These are phyloP conservation scores for Diversispora epigaea DNA, from an alignment of 192 early-diverging fungal genomes.

Conservation along the genomic window DNA sequence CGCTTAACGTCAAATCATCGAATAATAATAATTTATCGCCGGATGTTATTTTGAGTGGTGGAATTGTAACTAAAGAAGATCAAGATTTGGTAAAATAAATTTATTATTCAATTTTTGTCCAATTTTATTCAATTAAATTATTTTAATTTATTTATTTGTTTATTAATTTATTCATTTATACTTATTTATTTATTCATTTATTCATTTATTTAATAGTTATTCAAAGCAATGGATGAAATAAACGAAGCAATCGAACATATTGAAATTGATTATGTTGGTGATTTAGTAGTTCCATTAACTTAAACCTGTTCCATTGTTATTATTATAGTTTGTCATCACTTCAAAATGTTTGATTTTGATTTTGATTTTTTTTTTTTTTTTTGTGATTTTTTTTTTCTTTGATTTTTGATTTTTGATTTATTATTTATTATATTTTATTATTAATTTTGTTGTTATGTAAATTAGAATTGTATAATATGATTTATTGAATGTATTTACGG, in stretches of 20 bases:
- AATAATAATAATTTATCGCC: background rate
- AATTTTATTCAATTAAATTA: background rate
- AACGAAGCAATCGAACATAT: conserved; percentile 26
- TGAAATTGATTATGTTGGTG: conserved; percentile 24
- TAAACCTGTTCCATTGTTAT: background rate
- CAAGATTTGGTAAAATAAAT: background rate
- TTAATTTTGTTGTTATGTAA: too few relatives aligned
- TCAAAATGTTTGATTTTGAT: too few relatives aligned
- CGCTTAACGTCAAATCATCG: too few relatives aligned
- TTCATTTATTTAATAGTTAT: conserved; percentile 7
- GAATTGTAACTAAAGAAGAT: background rate
- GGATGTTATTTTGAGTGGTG: background rate
- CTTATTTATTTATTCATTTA: background rate
- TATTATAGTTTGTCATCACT: too few relatives aligned
- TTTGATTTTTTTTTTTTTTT: too few relatives aligned
- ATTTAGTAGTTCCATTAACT: conserved; percentile 26
- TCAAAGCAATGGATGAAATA: conserved; percentile 21
- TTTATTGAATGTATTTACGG: too few relatives aligned
- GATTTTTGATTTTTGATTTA: too few relatives aligned
- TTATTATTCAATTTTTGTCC: background rate
- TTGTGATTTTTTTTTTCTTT: too few relatives aligned
- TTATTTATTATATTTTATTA: too few relatives aligned
- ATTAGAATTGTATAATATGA: too few relatives aligned
- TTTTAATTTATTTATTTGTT: background rate
- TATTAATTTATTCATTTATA: background rate